These are phyloP conservation scores for Sindora glabra DNA, from an alignment of 306 rosid genomes.

Conservation along the genomic window DNA sequence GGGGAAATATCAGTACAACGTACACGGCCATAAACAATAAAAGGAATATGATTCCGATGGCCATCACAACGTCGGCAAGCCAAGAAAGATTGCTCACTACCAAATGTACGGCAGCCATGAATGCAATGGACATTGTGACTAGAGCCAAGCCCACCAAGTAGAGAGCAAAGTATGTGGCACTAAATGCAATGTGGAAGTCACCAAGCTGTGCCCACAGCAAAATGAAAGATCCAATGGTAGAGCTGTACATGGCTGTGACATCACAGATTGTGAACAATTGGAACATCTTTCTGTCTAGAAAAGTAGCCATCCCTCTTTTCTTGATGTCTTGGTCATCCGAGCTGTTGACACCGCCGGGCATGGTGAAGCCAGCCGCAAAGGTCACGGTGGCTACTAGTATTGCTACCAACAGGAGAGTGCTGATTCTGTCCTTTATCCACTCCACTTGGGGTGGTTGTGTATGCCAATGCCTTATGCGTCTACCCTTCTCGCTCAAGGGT, in stretches of 20 bases:
- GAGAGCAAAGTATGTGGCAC: neutral
- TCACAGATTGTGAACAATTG: neutral
- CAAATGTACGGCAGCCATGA: constrained; percentile 13
- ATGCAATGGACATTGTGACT: constrained; percentile 8
- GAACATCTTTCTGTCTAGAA: neutral
- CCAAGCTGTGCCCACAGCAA: constrained; percentile 9
- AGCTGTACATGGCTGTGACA: constrained; percentile 15
- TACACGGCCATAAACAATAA: neutral
- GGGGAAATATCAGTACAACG: neutral
- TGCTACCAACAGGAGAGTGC: constrained; percentile 7
- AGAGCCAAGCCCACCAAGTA: constrained; percentile 4
- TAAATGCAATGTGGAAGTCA: neutral
- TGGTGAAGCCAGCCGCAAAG: neutral
- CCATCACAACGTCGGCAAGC: neutral
- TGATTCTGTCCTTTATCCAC: neutral
- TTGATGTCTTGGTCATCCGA: neutral
- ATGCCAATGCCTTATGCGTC: neutral
- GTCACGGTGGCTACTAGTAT: constrained; percentile 3
- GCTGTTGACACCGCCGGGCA: neutral
- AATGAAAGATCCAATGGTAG: neutral
- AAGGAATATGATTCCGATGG: neutral
- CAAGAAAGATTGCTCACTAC: neutral
- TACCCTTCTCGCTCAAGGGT: neutral
- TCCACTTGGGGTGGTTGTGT: neutral
- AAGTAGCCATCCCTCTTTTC: neutral